phyloP scores from a whole-genome alignment of 2,329 filamentous ascomycete genomes.

The Zymoseptoria tritici region DNA sequence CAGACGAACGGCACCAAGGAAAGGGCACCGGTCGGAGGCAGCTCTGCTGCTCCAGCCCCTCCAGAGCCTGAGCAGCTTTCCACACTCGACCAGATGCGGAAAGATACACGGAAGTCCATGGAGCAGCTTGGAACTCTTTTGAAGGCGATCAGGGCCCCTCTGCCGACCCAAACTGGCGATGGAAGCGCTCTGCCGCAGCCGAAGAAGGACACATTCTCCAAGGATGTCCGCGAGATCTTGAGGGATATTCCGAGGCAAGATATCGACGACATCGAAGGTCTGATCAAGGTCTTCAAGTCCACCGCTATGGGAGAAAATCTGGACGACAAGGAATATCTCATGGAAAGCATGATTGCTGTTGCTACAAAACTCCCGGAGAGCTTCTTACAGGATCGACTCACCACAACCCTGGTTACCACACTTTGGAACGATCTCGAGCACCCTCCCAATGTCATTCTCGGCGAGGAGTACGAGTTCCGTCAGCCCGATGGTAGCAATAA shows the following conservation, averaged over 20 bases:
- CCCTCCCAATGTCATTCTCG: slow-evolving; percentile 39
- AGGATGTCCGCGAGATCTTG: slow-evolving; percentile 17
- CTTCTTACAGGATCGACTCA: slow-evolving; percentile 35
- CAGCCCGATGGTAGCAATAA: slow-evolving; percentile 45
- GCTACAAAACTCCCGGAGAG: slow-evolving; percentile 37
- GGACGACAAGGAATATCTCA: slow-evolving; percentile 56
- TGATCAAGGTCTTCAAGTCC: slow-evolving; percentile 33
- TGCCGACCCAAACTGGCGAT: slow-evolving; percentile 38
- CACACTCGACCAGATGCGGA: slow-evolving; percentile 19
- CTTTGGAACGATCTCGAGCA: slow-evolving; percentile 44
- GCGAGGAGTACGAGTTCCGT: slow-evolving; percentile 40
- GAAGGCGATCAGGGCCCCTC: slow-evolving; percentile 26
- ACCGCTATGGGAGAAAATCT: slow-evolving; percentile 42
- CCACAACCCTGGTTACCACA: slow-evolving; percentile 38
- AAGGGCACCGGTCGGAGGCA: neutral
- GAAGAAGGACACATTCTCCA: slow-evolving; percentile 17
- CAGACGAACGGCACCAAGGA: slow-evolving; percentile 5
- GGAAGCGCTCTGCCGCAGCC: slow-evolving; percentile 33
- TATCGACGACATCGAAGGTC: slow-evolving; percentile 26
- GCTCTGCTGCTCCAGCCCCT: neutral
- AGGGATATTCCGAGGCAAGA: slow-evolving; percentile 21
- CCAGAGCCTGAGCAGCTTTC: slow-evolving; percentile 17
- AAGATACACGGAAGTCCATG: slow-evolving; percentile 20
- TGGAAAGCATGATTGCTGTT: slow-evolving; percentile 50
- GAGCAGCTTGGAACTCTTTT: slow-evolving; percentile 23